These are phyloP conservation scores for Schwanniomyces etchellsii DNA, from an alignment of 1,139 yeast species.

Conservation along the genomic window DNA sequence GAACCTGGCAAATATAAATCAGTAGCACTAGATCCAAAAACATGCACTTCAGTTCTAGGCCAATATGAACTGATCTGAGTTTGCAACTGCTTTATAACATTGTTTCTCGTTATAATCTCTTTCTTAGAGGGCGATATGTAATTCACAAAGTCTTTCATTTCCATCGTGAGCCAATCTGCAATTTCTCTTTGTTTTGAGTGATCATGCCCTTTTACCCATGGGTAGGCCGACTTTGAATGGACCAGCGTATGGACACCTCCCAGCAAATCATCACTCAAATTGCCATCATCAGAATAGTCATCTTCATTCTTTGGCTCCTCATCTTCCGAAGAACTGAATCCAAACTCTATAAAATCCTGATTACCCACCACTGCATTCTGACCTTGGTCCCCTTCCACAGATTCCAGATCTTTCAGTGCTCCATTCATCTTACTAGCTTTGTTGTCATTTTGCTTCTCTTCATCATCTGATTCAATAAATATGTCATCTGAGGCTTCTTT, in stretches of 20 bases:
- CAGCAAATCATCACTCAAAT: slow-evolving; percentile 29
- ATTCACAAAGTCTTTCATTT: slow-evolving; percentile 78
- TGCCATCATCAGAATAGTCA: slow-evolving; percentile 31
- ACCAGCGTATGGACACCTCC: slow-evolving; percentile 15
- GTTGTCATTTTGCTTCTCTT: slow-evolving; percentile 15
- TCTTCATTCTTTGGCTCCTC: slow-evolving; percentile 26
- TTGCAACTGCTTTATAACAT: slow-evolving; percentile 58
- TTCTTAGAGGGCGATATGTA: slow-evolving; percentile 81
- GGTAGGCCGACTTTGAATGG: slow-evolving; percentile 41
- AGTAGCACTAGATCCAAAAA: slow-evolving; percentile 94
- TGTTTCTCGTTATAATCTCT: slow-evolving; percentile 68
- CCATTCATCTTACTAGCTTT: slow-evolving; percentile 12
- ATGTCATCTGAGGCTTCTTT: slow-evolving; percentile 20
- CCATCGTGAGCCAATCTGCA: slow-evolving; percentile 84
- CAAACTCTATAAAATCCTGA: slow-evolving; percentile 58
- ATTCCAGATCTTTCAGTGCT: slow-evolving; percentile 8
- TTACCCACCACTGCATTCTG: slow-evolving; percentile 40
- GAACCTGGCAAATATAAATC: slow-evolving; percentile 93
- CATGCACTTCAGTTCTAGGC: slow-evolving; percentile 79
- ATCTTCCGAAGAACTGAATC: slow-evolving; percentile 42
- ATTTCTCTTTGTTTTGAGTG: slow-evolving; percentile 71
- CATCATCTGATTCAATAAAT: slow-evolving; percentile 31
- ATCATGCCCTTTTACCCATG: slow-evolving; percentile 78
- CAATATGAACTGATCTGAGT: slow-evolving; percentile 55
- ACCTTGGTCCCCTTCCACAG: slow-evolving; percentile 4